Base-by-base conservation (phyloP, 1,139 yeast species). In the Kurtzmaniella quercitrusa region DNA sequence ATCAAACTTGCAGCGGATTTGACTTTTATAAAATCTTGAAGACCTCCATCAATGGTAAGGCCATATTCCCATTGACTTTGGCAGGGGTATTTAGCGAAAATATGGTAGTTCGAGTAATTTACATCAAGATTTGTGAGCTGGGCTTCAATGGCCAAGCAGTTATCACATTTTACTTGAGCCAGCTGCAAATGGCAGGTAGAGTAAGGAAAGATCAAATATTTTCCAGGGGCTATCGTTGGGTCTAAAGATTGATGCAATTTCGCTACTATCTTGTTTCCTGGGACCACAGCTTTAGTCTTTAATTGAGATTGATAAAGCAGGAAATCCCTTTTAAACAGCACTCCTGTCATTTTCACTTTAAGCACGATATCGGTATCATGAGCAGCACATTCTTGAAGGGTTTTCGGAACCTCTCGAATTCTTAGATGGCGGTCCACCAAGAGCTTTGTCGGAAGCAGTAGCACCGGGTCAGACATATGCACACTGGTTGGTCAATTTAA, bases 21-120 rank as follows among this genome's bases (percentile, higher is more conserved):
- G 6, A 70, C 57, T 38, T 59, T 59, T 15, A 71, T 46, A 45
- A 51, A 65, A 40, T 68, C 74, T 46, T 70, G 75, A 19, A 71
- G 50, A 1, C 76, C 76, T 3, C 76, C 76, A 42, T 69, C 67
- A 6, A 70, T 42, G 38, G 65, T 65, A 7, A 47, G 46, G 1
- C 76, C 76, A 49, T 66, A 65, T n/a, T 57, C 60, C 46, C 61
- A 55, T 33, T 51, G 48, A 18, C 50, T 48, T 6, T 51, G 38
- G 45, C 76, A 69, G 1, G 56, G 53, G 38, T 45, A 46, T 3
- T 45, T 44, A 22, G 42, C 36, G 36, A 55, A 53, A 9, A 43
- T 22, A 7, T 43, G 45, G 40, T 52, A 52, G 3, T 47, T 41
- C 14, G 42, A 38, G 22, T 45, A 36, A 15, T 47, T 43, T 9